Evolutionary conservation across 352 stramenopile species (phyloP), one percentile per base, ranked within the genome.

Genomic region (Phytophthora capsici): DNA sequence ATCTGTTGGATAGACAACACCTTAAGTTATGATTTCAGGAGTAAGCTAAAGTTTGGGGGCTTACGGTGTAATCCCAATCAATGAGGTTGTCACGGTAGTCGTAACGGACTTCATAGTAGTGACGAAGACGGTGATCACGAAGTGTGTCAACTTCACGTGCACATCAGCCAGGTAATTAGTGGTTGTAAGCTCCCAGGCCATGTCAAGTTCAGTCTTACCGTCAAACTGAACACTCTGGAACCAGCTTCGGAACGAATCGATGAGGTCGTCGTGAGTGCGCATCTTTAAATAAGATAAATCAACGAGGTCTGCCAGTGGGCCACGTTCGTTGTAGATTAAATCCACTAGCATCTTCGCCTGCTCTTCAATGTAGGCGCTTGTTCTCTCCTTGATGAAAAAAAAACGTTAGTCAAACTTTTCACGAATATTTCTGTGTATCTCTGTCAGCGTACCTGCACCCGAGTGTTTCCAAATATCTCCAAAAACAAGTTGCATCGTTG

Each of bases 11-110:
- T 5, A 68, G 7, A 28, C 4, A 6, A n/a, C n/a, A n/a, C n/a
- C n/a, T 8, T 28, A 28, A 6, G 0, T 28, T 28, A 28, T 28
- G 4, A 8, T 28, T 28, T 3, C 1, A 6, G 25, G 25, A 28
- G 7, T 6, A 28, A 32, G 28, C 8, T 3, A 34, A 34, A 14
- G 1, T 0, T 12, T 34, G 1, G 8, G 28, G 13, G 54, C 71
- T 36, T 49, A 90, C 86, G 25, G 86, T 94, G 81, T 98, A 99
- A 70, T 99, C 96, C 95, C 95, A 98, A 66, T 99, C 96, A 46
- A 98, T 87, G 61, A 98, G 71, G 53, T 96, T 97, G 45, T 93
- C 82, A 20, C 93, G 85, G 72, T 94, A 89, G 71, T 99, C 96
- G 76, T 97, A 99, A 38, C 94, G 88, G 44, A 87, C 79, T 61